Conservation (phyloP, 345 rosid genomes). For the Lenwebbia sp. region DNA sequence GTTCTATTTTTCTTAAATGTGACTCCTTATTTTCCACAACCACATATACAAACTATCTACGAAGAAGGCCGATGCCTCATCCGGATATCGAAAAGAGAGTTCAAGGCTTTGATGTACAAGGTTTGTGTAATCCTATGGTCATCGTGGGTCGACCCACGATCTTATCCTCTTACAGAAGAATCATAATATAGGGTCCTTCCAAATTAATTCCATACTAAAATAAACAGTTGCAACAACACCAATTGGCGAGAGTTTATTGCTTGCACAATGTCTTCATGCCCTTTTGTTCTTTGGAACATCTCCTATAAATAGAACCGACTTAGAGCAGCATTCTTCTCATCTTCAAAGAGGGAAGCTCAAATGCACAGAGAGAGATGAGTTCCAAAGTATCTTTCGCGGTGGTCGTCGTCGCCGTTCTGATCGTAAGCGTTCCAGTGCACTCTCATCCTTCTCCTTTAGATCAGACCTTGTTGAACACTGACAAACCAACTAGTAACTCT, state of each 20-base stretch:
- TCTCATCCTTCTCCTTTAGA: background rate
- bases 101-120: too few relatives aligned
- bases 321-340: too few relatives aligned
- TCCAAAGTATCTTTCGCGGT: too few relatives aligned
- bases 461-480: too few relatives aligned
- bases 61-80: background rate
- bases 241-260: background rate
- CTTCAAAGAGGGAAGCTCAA: too few relatives aligned
- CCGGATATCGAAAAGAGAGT: too few relatives aligned
- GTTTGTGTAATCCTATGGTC: too few relatives aligned
- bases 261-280: background rate
- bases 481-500: background rate
- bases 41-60: background rate
- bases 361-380: too few relatives aligned
- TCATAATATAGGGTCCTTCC: background rate
- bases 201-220: background rate
- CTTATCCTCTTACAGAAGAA: background rate
- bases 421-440: background rate
- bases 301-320: too few relatives aligned
- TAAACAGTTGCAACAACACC: background rate
- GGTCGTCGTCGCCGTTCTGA: too few relatives aligned
- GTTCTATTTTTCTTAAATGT: too few relatives aligned
- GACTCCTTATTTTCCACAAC: background rate
- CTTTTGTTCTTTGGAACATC: too few relatives aligned
- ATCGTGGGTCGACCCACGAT: background rate